Conservation (phyloP, 441 rosid species). For the Gossypium davidsonii region DNA sequence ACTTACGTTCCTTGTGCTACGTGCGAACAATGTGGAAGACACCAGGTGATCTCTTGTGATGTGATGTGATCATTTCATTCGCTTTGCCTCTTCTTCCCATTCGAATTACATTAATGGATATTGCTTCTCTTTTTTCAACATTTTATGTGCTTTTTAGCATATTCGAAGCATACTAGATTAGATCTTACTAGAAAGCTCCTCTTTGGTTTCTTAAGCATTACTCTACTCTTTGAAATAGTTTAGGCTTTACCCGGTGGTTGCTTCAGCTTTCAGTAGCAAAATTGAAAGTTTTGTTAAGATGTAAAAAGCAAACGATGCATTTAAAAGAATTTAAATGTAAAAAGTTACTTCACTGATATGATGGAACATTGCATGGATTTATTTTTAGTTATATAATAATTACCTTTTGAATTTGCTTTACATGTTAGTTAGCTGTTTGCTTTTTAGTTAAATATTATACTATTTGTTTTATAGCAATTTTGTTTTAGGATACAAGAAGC, state of each 20-base stretch:
- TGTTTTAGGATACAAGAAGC: no score
- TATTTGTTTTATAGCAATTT: no score
- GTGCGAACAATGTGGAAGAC: constrained; percentile 78
- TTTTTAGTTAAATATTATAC: neutral
- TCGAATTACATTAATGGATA: neutral
- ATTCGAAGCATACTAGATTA: neutral
- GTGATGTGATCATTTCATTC: constrained; percentile 12
- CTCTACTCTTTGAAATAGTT: neutral
- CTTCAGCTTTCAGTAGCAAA: constrained; percentile 24
- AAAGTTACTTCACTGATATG: neutral
- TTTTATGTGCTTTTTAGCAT: neutral
- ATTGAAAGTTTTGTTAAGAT: no score
- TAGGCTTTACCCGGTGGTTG: neutral
- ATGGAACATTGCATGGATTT: neutral
- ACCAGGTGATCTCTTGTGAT: constrained; percentile 37
- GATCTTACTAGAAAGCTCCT: neutral
- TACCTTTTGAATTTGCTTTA: neutral
- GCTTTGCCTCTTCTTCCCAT: neutral
- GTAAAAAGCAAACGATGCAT: no score
- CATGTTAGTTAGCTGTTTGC: neutral
- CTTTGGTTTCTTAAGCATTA: neutral
- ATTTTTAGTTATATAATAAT: neutral
- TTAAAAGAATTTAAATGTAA: no score
- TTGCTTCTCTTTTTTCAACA: neutral
- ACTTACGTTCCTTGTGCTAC: constrained; percentile 86